Conservation (phyloP, 1,284 basidiomycete genomes). For the Boletellus sp. region DNA sequence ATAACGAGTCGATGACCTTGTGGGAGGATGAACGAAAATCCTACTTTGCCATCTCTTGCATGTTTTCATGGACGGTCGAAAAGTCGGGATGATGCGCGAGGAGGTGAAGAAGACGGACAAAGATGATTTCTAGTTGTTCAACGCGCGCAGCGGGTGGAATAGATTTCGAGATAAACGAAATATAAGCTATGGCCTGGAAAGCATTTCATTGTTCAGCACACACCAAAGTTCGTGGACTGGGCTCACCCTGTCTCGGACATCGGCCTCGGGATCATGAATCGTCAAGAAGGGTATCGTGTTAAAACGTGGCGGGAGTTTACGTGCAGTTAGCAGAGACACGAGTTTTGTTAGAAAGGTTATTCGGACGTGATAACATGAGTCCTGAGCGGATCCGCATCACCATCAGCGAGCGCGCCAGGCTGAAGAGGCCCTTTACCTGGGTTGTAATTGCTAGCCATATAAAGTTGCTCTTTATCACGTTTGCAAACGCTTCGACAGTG, state of each 20-base stretch:
- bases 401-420: neutral
- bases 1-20: neutral
- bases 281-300: slow-evolving; percentile 86
- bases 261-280: slow-evolving; percentile 87
- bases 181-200: slow-evolving; percentile 56
- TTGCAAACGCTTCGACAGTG: slow-evolving; percentile 58
- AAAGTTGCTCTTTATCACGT: slow-evolving; percentile 61
- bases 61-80: slow-evolving; percentile 52
- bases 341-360: slow-evolving; percentile 77
- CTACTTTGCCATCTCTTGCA: slow-evolving; percentile 73
- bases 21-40: slow-evolving; percentile 17
- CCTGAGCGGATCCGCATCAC: slow-evolving; percentile 43
- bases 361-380: slow-evolving; percentile 87
- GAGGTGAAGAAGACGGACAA: slow-evolving; percentile 83
- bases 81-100: slow-evolving; percentile 96
- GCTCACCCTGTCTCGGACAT: slow-evolving; percentile 62
- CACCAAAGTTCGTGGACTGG: neutral
- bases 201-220: neutral
- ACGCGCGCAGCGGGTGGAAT: slow-evolving; percentile 57
- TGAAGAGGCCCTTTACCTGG: slow-evolving; percentile 50
- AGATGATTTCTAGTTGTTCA: slow-evolving; percentile 74
- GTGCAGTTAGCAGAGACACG: slow-evolving; percentile 53
- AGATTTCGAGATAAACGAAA: slow-evolving; percentile 45
- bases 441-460: slow-evolving; percentile 69
- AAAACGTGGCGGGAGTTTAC: slow-evolving; percentile 69